Conservation (phyloP, 2,329 filamentous ascomycete genomes). For the Claviceps sp. region DNA sequence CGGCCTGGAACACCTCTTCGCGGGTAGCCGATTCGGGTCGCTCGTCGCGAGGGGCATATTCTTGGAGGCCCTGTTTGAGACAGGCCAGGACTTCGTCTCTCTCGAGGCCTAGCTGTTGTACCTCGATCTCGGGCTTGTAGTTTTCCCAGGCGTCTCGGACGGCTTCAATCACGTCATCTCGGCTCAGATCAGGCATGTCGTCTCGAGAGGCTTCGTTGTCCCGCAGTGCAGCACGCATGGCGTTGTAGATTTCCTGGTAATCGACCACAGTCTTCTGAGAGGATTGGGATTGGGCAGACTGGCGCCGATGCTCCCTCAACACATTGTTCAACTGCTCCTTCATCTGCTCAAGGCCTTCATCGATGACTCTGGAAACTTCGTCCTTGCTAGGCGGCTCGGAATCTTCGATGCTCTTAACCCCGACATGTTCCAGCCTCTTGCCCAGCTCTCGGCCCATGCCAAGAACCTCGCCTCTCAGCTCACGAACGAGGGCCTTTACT, state of each 20-base stretch:
- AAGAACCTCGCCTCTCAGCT: constrained; percentile 81
- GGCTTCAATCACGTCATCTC: constrained; percentile 75
- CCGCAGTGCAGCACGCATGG: constrained; percentile 61
- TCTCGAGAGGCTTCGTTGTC: constrained; percentile 38
- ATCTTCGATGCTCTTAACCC: constrained; percentile 29
- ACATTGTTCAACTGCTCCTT: constrained; percentile 73
- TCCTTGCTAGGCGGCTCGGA: constrained; percentile 44
- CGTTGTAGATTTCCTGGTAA: constrained; percentile 74
- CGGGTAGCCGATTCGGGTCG: constrained; percentile 50
- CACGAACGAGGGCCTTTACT: constrained; percentile 79
- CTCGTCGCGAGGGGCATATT: constrained; percentile 49
- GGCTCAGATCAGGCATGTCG: constrained; percentile 39
- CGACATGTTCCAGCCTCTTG: constrained; percentile 65
- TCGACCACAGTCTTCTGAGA: constrained; percentile 52
- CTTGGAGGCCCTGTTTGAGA: constrained; percentile 70
- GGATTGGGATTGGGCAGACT: constrained; percentile 49
- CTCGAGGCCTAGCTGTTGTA: constrained; percentile 82
- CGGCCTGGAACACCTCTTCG: constrained; percentile 73
- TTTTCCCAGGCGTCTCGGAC: constrained; percentile 86
- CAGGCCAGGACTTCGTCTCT: constrained; percentile 81
- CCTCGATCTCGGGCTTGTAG: constrained; percentile 85
- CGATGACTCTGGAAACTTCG: constrained; percentile 63
- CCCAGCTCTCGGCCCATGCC: constrained; percentile 90
- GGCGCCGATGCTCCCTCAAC: constrained; percentile 60
- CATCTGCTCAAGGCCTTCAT: constrained; percentile 68